Base-by-base conservation (phyloP, 2,329 filamentous ascomycete genomes). In the Davidsoniella virescens region DNA sequence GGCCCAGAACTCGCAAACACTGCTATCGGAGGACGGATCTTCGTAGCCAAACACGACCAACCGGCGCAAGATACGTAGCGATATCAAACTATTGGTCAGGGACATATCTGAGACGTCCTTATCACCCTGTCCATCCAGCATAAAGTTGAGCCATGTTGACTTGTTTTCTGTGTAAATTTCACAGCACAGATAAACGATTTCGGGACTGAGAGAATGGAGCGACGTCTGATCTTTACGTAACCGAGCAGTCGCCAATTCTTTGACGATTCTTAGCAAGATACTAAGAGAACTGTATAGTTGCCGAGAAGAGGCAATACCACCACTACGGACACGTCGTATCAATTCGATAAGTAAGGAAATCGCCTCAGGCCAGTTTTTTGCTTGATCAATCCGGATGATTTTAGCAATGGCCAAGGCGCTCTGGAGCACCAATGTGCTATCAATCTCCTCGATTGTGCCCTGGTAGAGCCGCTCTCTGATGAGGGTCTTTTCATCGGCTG, bases 371-470 rank as follows among this genome's bases (percentile, higher is more conserved):
- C 92, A 98, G 54, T 94, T 84, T 47, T 76, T 69, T 1, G 90
- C 90, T 62, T 85, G 96, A 63, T 96, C 92, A 62, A 87, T 84
- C 52, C 92, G 76, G 52, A 92, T 75, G 52, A 96, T 80, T 65
- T 94, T 96, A 14, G 88, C 84, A 41, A 87, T 72, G 51, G 92
- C 82, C 23, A 96, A 70, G 12, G 90, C 85, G 68, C 93, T 94
- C 60, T 95, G 88, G 29, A 93, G 66, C 16, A 87, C 87, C 26
- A 98, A 71, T 43, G 78, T 76, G 51, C 75, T 73, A 55, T 90
- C 81, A 1, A 76, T 74, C 62, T 96, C 90, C 57, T 79, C 74
- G 43, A 94, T 71, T 1, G 84, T 86, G 52, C 84, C 82, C 55
- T 85, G 74, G 7, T 94, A 73, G 18, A 94, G 69, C 20, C 82